Base-by-base conservation (phyloP, 768 basidiomycete species). In the Suillus decipiens region DNA sequence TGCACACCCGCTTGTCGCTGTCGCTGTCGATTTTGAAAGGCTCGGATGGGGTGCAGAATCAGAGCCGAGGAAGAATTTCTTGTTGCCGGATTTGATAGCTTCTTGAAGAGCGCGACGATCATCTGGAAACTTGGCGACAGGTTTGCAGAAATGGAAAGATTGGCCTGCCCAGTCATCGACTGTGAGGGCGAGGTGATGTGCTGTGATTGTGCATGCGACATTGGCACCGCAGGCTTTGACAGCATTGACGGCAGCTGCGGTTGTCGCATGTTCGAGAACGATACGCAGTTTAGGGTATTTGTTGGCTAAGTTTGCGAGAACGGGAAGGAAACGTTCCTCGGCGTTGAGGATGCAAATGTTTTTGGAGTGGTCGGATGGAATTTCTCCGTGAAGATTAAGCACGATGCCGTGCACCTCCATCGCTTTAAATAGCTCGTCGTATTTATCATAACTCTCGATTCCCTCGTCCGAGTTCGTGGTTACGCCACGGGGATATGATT, bases 121-220 rank as follows among this genome's bases (percentile, higher is more conserved):
- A 67, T 91, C 89, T 2, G 96, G 96, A 73, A 87, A 95, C 77
- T 99, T 99, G 14, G 97, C 95, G 24, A 99, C 91, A 0, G 97
- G 97, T 76, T 99, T 99, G 82, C 97, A 99, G 77, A 91, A 99
- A 71, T 96, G 86, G 85, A 92, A 95, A 2, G 93, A 86, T 75
- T 99, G 95, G 2, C 95, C 93, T 2, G 95, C 95, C 88, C 96
- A 98, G 69, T 95, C 92, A 76, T 99, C 96, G 4, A 98, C 93
- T 7, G 93, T 97, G 56, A 99, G 82, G 34, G 85, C 88, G 51
- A 99, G 86, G 74, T 99, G 97, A 76, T 99, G 97, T 1, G 96
- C 92, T 1, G 97, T 99, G 76, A 99, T 98, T 9, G 95, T 93
- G 75, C 97, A 99, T 22, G 88, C 96, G 47, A 99, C 95, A 22